Base-by-base conservation (phyloP, 163 green algal species). In the Chlorella variabilis region DNA sequence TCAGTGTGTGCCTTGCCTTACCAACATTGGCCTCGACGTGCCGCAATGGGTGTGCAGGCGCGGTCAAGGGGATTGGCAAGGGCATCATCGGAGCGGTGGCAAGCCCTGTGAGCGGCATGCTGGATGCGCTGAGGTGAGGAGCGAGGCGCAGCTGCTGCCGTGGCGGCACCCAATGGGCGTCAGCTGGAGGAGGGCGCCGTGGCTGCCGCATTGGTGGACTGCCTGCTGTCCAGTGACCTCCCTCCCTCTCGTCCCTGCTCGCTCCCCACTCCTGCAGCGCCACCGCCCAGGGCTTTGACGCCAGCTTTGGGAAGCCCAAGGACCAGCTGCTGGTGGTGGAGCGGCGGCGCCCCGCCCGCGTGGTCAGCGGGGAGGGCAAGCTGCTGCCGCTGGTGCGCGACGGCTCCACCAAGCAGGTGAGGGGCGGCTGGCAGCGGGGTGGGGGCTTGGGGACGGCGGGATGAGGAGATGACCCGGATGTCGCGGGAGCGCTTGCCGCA, bases 21-120 rank as follows among this genome's bases (percentile, higher is more conserved):
- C n/a, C n/a, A n/a, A n/a, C n/a, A n/a, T n/a, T n/a, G n/a, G n/a
- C n/a, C n/a, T n/a, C n/a, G n/a, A n/a, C n/a, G n/a, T n/a, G n/a
- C n/a, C n/a, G n/a, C n/a, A n/a, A n/a, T n/a, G n/a, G n/a, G n/a
- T 21, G 34, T 62, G 69, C 81, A 86, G 90, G 90, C 39, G 97
- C 98, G 59, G 67, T 97, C 3, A 91, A 81, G 41, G 96, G 96
- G 25, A 71, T 98, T 21, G 93, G 81, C 13, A 91, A 91, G 79
- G 96, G 96, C 3, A 23, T 98, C 11, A 83, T 98, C 9, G 95
- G 95, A 20, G 92, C 86, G 9, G 90, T 93, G 11, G 91, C 91
- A 5, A 89, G 94, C 42, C 93, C 95, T 2, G 79, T 98, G 11
- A 91, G 86, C 41, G 94, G 95, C 18, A 84, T 81, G n/a, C 86